These are phyloP conservation scores for Plectranthus barbatus DNA, from an alignment of 257 asterid species.

Conservation along the genomic window DNA sequence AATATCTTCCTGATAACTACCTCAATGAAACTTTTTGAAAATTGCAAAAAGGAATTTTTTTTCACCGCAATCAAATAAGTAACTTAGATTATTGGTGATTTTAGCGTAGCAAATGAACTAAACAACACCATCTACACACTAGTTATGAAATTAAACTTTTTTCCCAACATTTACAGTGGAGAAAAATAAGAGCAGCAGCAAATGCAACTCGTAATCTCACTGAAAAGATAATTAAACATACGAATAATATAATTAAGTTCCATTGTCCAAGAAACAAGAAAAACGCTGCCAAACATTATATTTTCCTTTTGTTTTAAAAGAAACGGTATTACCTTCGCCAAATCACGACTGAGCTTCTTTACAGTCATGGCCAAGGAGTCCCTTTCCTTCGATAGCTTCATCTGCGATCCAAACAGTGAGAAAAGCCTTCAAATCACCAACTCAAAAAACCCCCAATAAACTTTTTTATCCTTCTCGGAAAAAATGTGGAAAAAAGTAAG, in stretches of 20 bases:
- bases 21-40: no score
- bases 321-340: conserved; percentile 56
- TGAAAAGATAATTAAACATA: background rate
- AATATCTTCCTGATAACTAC: no score
- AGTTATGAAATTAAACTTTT: background rate
- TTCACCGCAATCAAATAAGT: no score
- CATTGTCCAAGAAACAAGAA: background rate
- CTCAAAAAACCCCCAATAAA: background rate
- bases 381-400: conserved; percentile 74
- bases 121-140: background rate
- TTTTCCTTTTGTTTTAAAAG: background rate
- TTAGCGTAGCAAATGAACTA: background rate
- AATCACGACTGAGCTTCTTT: conserved; percentile 86
- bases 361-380: conserved; percentile 55
- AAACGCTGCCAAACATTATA: background rate
- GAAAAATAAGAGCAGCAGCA: background rate
- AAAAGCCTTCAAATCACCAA: background rate
- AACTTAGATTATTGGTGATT: no score
- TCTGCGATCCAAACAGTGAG: conserved; percentile 30
- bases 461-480: background rate
- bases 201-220: background rate
- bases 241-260: background rate
- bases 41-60: no score
- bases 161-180: background rate
- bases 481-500: background rate